Evolutionary conservation across 192 early-diverging fungal genomes (phyloP), one percentile per base, ranked within the genome.

Genomic region (Coemansia sp.): DNA sequence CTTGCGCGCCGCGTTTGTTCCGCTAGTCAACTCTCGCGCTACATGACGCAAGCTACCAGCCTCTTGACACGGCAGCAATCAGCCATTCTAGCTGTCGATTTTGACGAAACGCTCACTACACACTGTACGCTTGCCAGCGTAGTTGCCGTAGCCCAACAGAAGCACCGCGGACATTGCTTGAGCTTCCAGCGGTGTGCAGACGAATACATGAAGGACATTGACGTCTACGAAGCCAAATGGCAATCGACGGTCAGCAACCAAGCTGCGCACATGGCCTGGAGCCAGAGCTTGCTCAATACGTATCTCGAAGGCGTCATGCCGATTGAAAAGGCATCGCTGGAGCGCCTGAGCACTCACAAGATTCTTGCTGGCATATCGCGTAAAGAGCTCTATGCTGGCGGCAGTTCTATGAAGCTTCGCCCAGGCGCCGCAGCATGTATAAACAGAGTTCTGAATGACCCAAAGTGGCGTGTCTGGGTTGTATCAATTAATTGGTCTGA

Each of bases 401-500:
- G 76, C 2, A 35, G 53, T 18, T 13, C n/a, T 20, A 48, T 66
- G 2, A 33, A 34, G 21, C 53, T 84, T 28, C 70, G 46, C 18
- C 48, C 67, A 33, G 74, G 66, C 2, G 73, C 73, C 5, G 64
- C 66, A 16, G 18, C 34, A 3, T 59, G 59, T 13, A 60, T 79
- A 45, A 67, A 63, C 43, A 26, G 57, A 18, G 66, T 69, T 26
- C 38, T 84, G 20, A 23, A 20, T 9, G 10, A n/a, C 2, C 24
- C 40, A 3, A 58, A 24, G 40, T 66, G 39, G 59, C 36, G 59
- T 9, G 69, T 73, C 26, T 68, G 63, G 13, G 38, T 84, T 0
- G 48, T 79, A 2, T 84, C 82, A n/a, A 65, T 62, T 36, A 84
- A 84, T 33, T 84, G 82, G 82, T 79, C 82, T 0, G 33, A 63